Evolutionary conservation across 2,329 filamentous ascomycete species (phyloP), one percentile per base, ranked within the genome.

Genomic region (Beauveria brongniartii): DNA sequence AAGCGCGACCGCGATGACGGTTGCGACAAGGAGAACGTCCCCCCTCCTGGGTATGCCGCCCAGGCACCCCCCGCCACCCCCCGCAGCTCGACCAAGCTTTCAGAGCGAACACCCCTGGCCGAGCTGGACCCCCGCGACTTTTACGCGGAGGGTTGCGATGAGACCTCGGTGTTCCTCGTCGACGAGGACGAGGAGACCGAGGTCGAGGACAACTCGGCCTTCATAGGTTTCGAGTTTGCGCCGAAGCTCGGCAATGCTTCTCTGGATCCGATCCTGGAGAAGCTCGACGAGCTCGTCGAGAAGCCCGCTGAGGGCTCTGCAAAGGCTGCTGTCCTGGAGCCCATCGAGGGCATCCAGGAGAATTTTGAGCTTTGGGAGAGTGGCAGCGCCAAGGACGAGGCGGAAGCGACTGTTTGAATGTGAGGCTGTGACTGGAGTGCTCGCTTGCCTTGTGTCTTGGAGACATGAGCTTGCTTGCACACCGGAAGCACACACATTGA

Each of bases 21-120:
- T 51, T 80, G 85, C 37, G 90, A 91, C 69, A 99, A 99, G 79
- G 93, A 99, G 78, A 99, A 99, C 70, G 85, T 96, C 20, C 90
- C 93, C 5, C 93, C 93, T 2, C 71, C 76, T 3, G 82, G 84
- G 60, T 86, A 89, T 51, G 73, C 88, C 44, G 84, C 82, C 30
- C 82, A 88, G 68, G 85, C 26, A 70, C 74, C n/a, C 65, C 71
- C 9, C 65, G 68, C 69, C 24, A 67, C 69, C 2, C 44, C 46
- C 7, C 82, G 85, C 55, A 78, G 80, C 62, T 86, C 86, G 78
- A 71, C 82, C 20, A 77, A 88, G 26, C 86, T 89, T 67, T 82
- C 87, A 71, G 77, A 83, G 68, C 83, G 89, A 26, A 76, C 80
- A 5, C 87, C 88, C 0, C 77, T 92, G 1, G 82, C 82, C 9